Conservation (phyloP, 345 rosid genomes). For the Euphorbia tirucalli region DNA sequence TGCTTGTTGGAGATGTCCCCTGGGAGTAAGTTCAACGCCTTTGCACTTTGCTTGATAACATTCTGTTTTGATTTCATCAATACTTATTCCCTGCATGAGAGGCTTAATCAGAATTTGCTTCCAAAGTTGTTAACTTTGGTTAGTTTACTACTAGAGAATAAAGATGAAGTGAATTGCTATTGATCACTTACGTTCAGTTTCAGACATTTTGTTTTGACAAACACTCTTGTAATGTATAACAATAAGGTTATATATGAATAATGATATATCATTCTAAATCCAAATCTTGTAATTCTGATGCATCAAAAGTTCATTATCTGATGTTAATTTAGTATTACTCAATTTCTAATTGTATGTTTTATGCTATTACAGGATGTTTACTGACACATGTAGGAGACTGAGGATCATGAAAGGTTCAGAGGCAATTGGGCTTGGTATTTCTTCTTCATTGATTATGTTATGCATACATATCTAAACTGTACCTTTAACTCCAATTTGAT, state of each 20-base stretch:
- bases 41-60: neutral
- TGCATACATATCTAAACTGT: neutral
- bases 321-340: too few relatives aligned
- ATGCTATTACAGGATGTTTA: conserved; percentile 26
- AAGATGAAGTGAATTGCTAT: neutral
- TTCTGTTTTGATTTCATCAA: too few relatives aligned
- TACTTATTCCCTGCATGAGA: too few relatives aligned
- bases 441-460: neutral
- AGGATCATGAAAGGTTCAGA: conserved; percentile 38
- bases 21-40: conserved; percentile 30
- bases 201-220: too few relatives aligned
- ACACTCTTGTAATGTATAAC: neutral
- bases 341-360: conserved; percentile 4
- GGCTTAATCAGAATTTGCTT: too few relatives aligned
- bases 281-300: neutral
- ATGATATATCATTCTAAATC: too few relatives aligned
- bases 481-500: neutral
- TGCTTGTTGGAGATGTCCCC: conserved; percentile 37
- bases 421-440: conserved; percentile 38
- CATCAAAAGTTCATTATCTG: neutral
- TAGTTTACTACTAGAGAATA: neutral
- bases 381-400: conserved; percentile 25
- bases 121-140: neutral
- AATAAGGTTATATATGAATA: too few relatives aligned
- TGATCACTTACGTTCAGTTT: too few relatives aligned